Base-by-base conservation (phyloP, 2,329 filamentous ascomycete species). In the Leptographium wingfieldii region DNA sequence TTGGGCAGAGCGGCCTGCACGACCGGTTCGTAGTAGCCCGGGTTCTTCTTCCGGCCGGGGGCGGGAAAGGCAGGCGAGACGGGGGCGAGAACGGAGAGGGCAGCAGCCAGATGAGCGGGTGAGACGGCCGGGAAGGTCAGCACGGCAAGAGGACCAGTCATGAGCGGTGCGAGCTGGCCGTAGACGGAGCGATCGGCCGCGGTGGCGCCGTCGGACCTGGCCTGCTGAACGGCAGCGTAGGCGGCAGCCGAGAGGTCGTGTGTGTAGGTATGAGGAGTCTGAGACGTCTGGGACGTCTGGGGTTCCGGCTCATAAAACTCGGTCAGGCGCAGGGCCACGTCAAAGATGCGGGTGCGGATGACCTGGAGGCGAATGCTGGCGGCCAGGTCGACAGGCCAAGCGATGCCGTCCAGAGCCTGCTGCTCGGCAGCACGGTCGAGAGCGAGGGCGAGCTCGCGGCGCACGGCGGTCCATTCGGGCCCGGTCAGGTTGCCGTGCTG, bases 1-100 rank as follows among this genome's bases (percentile, higher is more conserved):
- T 99, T 99, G 68, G 90, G 84, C 66, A 99, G 71, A 9, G 88
- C 94, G 64, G 77, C 82, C 73, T 96, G 92, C 59, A 92, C 89
- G 1, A 79, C 72, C 0, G 83, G 79, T 60, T 96, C 92, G 71
- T 95, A 81, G 73, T 91, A 96, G 14, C 85, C 85, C 0, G 92
- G 91, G 67, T 81, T 90, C 67, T 83, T 85, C 71, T 81, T 86
- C 62, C 90, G 81, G 57, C 82, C 83, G 1, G 92, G 92, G 4
- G 89, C 84, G 0, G 91, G 86, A 71, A 95, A 97, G 6, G 80
- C 76, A 3, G 84, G 82, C 1, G 84, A 75, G 60, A 81, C 82
- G 0, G 92, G 92, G 0, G 87, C 74, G 27, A 99, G 82, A 53
- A 96, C 81, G 48, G 83, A 86, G 52, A 99, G 76, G 0, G 88